Evolutionary conservation across 305 asterid species (phyloP).

Genomic region (Solanum chacoense): DNA sequence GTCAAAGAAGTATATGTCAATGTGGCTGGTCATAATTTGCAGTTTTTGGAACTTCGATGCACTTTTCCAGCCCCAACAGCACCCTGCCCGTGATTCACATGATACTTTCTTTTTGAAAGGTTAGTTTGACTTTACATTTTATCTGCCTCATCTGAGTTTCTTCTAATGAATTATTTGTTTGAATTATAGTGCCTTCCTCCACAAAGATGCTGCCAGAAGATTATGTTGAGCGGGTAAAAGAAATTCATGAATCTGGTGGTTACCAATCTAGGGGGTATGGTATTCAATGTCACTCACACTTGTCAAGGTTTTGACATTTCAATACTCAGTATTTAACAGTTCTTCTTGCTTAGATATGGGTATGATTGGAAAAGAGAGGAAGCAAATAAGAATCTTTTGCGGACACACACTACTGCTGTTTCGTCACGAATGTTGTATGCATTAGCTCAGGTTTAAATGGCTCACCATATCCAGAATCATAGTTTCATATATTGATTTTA

Average conservation of each 20-base stretch:
- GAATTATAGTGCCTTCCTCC: constrained; percentile 60
- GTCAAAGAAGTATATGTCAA: neutral
- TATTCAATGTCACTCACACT: neutral
- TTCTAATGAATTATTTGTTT: constrained; percentile 8
- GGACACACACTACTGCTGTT: constrained; percentile 97
- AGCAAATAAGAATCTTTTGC: constrained; percentile 85
- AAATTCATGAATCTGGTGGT: constrained; percentile 83
- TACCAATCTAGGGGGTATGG: constrained; percentile 86
- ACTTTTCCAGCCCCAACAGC: constrained; percentile 96
- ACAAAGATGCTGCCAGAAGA: constrained; percentile 79
- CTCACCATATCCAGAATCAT: neutral
- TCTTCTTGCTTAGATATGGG: constrained; percentile 43
- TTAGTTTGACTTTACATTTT: constrained; percentile 16
- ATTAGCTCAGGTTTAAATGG: constrained; percentile 64
- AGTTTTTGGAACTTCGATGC: constrained; percentile 97
- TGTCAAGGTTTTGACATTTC: neutral
- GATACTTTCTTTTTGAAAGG: constrained; percentile 93
- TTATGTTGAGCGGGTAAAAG: constrained; percentile 77
- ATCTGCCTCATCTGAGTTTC: neutral
- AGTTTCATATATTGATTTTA: neutral
- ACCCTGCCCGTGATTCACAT: constrained; percentile 97
- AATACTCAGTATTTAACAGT: neutral
- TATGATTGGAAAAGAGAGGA: constrained; percentile 97
- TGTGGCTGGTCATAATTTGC: constrained; percentile 13
- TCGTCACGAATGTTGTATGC: constrained; percentile 86